A percentile compares a stretch with the other conserved stretches of the same genome.
Conservation (phyloP, 2,329 filamentous ascomycete species). For the Fusarium poae region DNA sequence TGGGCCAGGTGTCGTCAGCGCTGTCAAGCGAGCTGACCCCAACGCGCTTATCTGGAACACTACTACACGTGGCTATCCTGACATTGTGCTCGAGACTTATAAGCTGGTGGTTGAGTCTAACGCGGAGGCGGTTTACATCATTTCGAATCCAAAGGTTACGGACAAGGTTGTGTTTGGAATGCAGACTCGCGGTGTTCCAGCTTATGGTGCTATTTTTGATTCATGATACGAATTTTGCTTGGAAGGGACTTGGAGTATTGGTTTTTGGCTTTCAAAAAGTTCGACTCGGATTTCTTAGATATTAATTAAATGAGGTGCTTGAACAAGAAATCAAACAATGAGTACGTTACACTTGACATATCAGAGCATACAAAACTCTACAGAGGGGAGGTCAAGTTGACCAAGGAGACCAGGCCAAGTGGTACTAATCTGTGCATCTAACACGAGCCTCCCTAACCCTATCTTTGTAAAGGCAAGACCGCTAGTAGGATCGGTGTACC, state of each 20-base stretch:
- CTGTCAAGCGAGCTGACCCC: constrained; percentile 19
- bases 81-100: constrained; percentile 23
- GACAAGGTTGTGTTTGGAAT: constrained; percentile 25
- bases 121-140: constrained; percentile 23
- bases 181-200: constrained; percentile 4
- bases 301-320: no score
- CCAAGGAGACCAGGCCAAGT: no score
- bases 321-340: no score
- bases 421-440: no score
- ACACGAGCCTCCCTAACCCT: no score
- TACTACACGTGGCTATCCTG: constrained; percentile 17
- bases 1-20: constrained; percentile 1
- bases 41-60: constrained; percentile 26
- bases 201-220: constrained; percentile 24
- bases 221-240: neutral
- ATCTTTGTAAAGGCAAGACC: no score
- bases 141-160: constrained; percentile 23
- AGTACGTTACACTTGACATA: no score
- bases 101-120: constrained; percentile 22
- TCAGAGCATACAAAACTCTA: no score
- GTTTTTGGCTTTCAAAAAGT: neutral
- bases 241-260: neutral
- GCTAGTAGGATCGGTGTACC: no score
- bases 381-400: no score
- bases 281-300: no score